Evolutionary conservation across 225 moss, liverwort and hornwort genomes (phyloP).

Genomic region (Bryoerythrophyllum caledonicum): DNA sequence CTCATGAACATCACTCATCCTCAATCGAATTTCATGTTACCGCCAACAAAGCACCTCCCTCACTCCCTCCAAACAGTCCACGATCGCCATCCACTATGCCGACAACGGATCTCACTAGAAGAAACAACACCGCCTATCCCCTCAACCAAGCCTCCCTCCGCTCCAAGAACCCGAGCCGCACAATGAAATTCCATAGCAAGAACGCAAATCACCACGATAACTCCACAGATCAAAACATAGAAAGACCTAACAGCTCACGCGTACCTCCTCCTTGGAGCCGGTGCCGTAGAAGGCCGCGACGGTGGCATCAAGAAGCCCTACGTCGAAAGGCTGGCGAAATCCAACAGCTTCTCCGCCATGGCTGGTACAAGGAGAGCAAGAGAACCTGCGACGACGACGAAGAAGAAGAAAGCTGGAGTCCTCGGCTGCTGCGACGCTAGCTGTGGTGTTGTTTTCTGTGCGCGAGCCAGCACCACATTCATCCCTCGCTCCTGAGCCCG

Average conservation of each 20-base stretch:
- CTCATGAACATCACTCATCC: not conserved
- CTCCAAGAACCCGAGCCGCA: too few relatives aligned
- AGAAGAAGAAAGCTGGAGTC: too few relatives aligned
- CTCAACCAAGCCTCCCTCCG: not conserved
- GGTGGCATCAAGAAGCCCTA: constrained; percentile 94
- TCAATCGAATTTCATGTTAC: not conserved
- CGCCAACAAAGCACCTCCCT: not conserved
- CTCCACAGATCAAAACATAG: not conserved
- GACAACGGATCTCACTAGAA: constrained; percentile 2
- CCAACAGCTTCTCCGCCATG: constrained; percentile 99
- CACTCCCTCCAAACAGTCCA: not conserved
- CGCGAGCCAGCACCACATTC: too few relatives aligned
- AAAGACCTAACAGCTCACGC: not conserved
- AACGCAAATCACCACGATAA: too few relatives aligned
- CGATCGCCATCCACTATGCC: not conserved
- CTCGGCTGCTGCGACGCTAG: too few relatives aligned
- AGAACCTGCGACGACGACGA: too few relatives aligned
- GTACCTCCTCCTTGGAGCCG: constrained; percentile 94
- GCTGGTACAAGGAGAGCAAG: not conserved
- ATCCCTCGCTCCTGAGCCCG: too few relatives aligned
- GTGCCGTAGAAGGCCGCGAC: constrained; percentile 96
- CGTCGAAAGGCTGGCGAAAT: constrained; percentile 96
- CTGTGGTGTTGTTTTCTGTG: too few relatives aligned
- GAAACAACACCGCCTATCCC: not conserved
- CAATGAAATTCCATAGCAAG: not conserved